Evolutionary conservation across 805 yeast species (phyloP), one percentile per base, ranked within the genome.

Genomic region (Myxozyma vanderwaltii): DNA sequence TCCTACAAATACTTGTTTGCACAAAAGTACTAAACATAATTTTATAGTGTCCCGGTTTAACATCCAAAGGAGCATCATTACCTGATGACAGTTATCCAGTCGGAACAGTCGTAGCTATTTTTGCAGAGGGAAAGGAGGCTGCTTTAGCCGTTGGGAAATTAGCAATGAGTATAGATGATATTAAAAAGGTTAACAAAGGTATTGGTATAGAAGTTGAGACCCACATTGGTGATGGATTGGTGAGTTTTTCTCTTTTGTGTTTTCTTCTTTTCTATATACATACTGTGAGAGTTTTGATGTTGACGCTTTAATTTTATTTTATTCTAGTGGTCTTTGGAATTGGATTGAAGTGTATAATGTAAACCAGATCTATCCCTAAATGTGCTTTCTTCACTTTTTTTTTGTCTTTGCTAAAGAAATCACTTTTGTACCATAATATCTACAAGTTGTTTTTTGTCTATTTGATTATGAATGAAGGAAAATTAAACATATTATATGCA

Each of bases 141-240:
- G 96, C 97, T 0, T 76, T 92, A 74, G 97, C 97, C 5, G 79
- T 92, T 58, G 98, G 97, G n/a, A 84, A 85, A 67, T 77, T 92
- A 63, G 74, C 82, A 50, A 89, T 91, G 97, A 85, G 91, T 67
- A 87, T 96, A 1, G 92, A 88, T 67, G 97, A 91, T 50, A 91
- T 91, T 69, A 88, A 87, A 73, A 75, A 81, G 21, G 79, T 82
- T 43, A 91, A 91, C 72, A 91, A 91, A 74, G 96, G 95, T 45
- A 85, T 88, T 61, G 97, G 97, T 70, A 83, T 92, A 57, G 96
- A 91, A 70, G 76, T 91, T 69, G 75, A 87, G 60, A 91, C 88
- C 68, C 85, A 88, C 71, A 76, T 91, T 67, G 96, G 96, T 47
- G 98, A 91, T 74, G 96, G 96, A 4, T 77, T 91, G 51, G 63